Evolutionary conservation across 2,329 filamentous ascomycete species (phyloP).

Genomic region (Hymenoscyphus repandus): DNA sequence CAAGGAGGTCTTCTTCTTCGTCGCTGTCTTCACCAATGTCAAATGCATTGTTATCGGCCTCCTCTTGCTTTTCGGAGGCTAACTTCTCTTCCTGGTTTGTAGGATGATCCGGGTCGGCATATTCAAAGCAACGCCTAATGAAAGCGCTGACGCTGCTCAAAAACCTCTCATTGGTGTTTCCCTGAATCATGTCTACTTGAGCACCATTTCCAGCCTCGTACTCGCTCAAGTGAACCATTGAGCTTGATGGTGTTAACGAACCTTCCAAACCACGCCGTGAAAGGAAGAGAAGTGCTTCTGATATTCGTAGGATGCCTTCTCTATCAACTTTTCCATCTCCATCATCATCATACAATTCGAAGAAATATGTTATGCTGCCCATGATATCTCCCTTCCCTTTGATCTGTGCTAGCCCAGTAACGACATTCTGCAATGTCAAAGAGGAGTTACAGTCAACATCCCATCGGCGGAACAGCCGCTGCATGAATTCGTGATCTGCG

Average conservation of each 20-base stretch:
- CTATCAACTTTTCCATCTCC: slow-evolving; percentile 87
- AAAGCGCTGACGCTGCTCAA: slow-evolving; percentile 91
- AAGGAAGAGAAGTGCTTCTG: slow-evolving; percentile 87
- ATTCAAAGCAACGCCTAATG: slow-evolving; percentile 94
- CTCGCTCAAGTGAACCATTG: slow-evolving; percentile 48
- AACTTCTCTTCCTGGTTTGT: slow-evolving; percentile 45
- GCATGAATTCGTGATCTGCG: slow-evolving; percentile 92
- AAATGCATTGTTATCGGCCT: slow-evolving; percentile 51
- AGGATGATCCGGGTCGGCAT: slow-evolving; percentile 86
- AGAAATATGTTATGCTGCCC: slow-evolving; percentile 97
- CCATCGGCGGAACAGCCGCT: slow-evolving; percentile 82
- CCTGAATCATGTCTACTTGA: slow-evolving; percentile 35
- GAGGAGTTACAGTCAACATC: slow-evolving; percentile 72
- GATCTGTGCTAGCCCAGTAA: slow-evolving; percentile 82
- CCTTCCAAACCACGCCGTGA: slow-evolving; percentile 83
- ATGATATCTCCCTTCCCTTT: slow-evolving; percentile 95
- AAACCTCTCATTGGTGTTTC: slow-evolving; percentile 78
- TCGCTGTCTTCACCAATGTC: slow-evolving; percentile 71
- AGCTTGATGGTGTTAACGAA: slow-evolving; percentile 59
- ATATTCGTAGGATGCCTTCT: slow-evolving; percentile 91
- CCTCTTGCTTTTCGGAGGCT: slow-evolving; percentile 28
- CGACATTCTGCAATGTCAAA: slow-evolving; percentile 84
- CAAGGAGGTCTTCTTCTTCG: slow-evolving; percentile 53
- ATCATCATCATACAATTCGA: slow-evolving; percentile 93
- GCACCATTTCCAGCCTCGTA: slow-evolving; percentile 33